A percentile compares a stretch with the other conserved stretches of the same genome.
These are phyloP conservation scores for Salix koriyanagi DNA, from an alignment of 345 rosid genomes.

Conservation along the genomic window DNA sequence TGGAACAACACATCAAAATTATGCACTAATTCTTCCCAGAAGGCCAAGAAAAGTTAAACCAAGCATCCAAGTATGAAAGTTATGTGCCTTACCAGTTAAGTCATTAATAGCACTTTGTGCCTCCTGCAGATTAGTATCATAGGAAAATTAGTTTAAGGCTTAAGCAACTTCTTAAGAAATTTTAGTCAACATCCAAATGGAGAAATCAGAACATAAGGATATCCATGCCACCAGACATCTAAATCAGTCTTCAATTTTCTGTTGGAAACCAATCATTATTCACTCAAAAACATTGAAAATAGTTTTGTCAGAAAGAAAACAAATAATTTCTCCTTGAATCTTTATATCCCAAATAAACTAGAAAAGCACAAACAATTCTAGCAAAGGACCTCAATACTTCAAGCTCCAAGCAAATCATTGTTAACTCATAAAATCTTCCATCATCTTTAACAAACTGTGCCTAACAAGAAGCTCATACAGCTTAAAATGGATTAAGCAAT, in stretches of 20 bases:
- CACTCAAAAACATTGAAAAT: not conserved
- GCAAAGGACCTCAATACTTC: not conserved
- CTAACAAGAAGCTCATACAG: not conserved
- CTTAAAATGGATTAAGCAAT: not conserved
- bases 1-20: not conserved
- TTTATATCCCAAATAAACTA: not conserved
- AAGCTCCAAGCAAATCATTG: not conserved
- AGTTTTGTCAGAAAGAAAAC: not conserved
- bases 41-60: not conserved
- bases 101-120: slow-evolving; percentile 96
- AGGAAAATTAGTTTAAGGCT: not conserved
- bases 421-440: too few relatives aligned
- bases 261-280: not conserved
- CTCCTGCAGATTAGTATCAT: slow-evolving; percentile 46
- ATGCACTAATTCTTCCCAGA: not conserved
- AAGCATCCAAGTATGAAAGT: slow-evolving; percentile 13
- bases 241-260: not conserved
- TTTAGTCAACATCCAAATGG: not conserved
- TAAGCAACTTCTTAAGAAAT: not conserved
- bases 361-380: not conserved
- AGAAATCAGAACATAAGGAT: not conserved
- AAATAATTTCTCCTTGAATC: not conserved
- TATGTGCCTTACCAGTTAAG: slow-evolving; percentile 59
- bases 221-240: not conserved
- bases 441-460: not conserved